phyloP scores from a whole-genome alignment of 78 protist species.

The Dictyostelium intermedium region DNA sequence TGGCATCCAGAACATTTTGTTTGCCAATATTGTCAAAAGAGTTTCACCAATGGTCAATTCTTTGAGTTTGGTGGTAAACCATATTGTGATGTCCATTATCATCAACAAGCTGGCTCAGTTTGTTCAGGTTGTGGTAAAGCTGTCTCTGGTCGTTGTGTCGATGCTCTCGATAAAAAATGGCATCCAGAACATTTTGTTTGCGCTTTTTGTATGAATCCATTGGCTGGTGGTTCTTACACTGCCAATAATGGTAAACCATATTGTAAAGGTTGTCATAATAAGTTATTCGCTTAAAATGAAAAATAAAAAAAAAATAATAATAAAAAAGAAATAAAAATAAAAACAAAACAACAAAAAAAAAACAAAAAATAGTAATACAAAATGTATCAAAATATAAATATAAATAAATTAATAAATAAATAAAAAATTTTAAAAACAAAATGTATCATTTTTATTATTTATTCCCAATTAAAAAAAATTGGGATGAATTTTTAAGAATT shows the following conservation, averaged over 20 bases:
- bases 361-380: background rate
- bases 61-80: conserved; percentile 84
- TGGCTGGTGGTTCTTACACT: conserved; percentile 77
- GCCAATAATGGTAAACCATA: conserved; percentile 81
- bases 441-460: too few species aligned
- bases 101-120: conserved; percentile 76
- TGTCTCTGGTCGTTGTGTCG: conserved; percentile 76
- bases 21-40: conserved; percentile 77
- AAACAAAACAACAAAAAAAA: background rate
- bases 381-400: background rate
- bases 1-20: conserved; percentile 88
- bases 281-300: conserved; percentile 18
- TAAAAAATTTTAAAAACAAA: background rate
- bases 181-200: conserved; percentile 89
- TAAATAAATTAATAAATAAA: background rate
- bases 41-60: conserved; percentile 64
- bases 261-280: conserved; percentile 68
- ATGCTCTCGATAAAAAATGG: conserved; percentile 83
- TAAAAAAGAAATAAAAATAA: background rate
- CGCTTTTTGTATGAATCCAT: conserved; percentile 83
- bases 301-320: background rate
- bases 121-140: conserved; percentile 83
- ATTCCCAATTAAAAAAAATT: too few species aligned
- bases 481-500: background rate
- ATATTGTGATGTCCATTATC: conserved; percentile 85